These are phyloP conservation scores for Penicillium tannophilum DNA, from an alignment of 495 filamentous ascomycete genomes.

Conservation along the genomic window DNA sequence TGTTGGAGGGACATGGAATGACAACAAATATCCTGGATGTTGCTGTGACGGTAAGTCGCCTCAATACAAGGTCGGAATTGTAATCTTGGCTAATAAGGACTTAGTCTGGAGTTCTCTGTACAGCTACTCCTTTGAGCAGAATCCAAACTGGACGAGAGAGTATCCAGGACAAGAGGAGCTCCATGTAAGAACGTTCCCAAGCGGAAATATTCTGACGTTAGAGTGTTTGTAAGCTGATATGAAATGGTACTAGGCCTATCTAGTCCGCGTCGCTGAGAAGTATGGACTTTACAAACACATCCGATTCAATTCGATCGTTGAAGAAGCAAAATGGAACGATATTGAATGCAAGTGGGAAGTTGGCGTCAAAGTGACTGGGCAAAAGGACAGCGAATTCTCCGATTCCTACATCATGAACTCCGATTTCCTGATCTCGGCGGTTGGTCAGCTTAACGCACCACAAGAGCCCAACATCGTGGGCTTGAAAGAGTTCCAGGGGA, in stretches of 20 bases:
- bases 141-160: slow-evolving; percentile 62
- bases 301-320: slow-evolving; percentile 55
- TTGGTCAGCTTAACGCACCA: slow-evolving; percentile 65
- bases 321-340: slow-evolving; percentile 60
- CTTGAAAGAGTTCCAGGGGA: slow-evolving; percentile 56
- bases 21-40: slow-evolving; percentile 57
- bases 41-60: slow-evolving; percentile 50
- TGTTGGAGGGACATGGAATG: slow-evolving; percentile 59
- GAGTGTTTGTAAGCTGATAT: neutral
- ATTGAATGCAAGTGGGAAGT: slow-evolving; percentile 56
- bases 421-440: slow-evolving; percentile 64
- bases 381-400: slow-evolving; percentile 49
- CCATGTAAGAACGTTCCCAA: slow-evolving; percentile 2
- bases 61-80: too few relatives aligned
- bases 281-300: slow-evolving; percentile 59
- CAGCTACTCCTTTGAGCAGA: slow-evolving; percentile 68
- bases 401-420: slow-evolving; percentile 48
- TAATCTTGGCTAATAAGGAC: slow-evolving; percentile 6
- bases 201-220: neutral
- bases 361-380: slow-evolving; percentile 42
- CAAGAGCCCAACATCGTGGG: slow-evolving; percentile 61
- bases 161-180: slow-evolving; percentile 68
- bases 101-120: slow-evolving; percentile 55
- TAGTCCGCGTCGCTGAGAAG: slow-evolving; percentile 58
- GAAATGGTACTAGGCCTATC: slow-evolving; percentile 50